Base-by-base conservation (phyloP, 495 filamentous ascomycete genomes). In the Gamarada debralockiae region DNA sequence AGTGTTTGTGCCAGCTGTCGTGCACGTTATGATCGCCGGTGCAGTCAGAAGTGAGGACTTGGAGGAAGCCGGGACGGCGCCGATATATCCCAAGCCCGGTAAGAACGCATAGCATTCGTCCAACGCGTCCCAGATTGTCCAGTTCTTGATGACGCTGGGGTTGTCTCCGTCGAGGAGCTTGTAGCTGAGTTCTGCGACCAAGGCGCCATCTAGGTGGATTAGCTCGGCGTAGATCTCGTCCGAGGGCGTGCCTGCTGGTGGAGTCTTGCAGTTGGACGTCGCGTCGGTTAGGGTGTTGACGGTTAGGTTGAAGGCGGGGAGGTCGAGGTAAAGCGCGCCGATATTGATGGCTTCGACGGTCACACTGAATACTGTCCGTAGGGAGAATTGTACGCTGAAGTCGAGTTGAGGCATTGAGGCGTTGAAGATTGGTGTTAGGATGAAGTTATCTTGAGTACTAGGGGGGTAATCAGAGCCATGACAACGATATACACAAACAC, bases 231-330 rank as follows among this genome's bases (percentile, higher is more conserved):
- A 42, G 39, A 42, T 42, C 39, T 42, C 39, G 7, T 42, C 10
- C 18, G 39, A 22, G n/a, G 39, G 10, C 39, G 39, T 42, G 39
- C 7, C 10, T 12, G 39, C 39, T 17, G 20, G 39, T 3, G 39
- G 39, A 42, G 10, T 22, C 39, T 42, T 12, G 39, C 39, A 42
- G 39, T 42, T 42, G 39, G 39, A 42, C 39, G 39, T 42, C 14
- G 39, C 39, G 20, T 42, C 20, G 2, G 39, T 42, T 22, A 42
- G 1, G 39, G 39, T 42, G 10, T 42, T 42, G 39, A 42, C 39
- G n/a, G 39, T 10, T 42, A 42, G 20, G 8, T 22, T 42, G 39
- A 42, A 42, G 10, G 39, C 39, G 39, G 39, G 39, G 8, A 42
- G 39, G 39, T 42, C 39, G 8, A 42, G 39, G 20, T 3, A 15